Percentiles rank a stretch among this genome's conserved stretches.
These are phyloP conservation scores for Fusarium sp. DNA, from an alignment of 2,329 filamentous ascomycete genomes.

Conservation along the genomic window DNA sequence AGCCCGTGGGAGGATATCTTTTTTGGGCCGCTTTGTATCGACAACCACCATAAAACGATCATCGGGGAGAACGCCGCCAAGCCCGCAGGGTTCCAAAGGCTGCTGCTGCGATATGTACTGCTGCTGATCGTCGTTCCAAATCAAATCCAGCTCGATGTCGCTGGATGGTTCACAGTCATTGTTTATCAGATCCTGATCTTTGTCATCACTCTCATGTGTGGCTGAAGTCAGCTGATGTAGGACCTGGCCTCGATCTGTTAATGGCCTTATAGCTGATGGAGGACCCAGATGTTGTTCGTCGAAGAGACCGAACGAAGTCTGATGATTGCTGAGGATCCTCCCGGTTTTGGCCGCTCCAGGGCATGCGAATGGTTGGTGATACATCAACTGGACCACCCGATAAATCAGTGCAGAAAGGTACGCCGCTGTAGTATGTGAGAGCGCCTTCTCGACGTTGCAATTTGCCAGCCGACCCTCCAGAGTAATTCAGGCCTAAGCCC, in stretches of 20 bases:
- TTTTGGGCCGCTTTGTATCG: conserved; percentile 58
- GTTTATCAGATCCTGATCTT: conserved; percentile 48
- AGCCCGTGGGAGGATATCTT: conserved; percentile 16
- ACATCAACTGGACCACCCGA: conserved; percentile 71
- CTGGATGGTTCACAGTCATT: conserved; percentile 48
- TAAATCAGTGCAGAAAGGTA: conserved; percentile 83
- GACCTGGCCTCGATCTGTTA: conserved; percentile 54
- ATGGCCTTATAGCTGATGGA: conserved; percentile 60
- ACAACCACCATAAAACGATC: conserved; percentile 71
- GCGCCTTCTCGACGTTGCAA: conserved; percentile 74
- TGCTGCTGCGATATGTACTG: conserved; percentile 45
- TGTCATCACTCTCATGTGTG: conserved; percentile 44
- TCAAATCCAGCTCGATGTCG: conserved; percentile 57
- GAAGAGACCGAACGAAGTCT: conserved; percentile 40
- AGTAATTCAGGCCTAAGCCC: conserved; percentile 60
- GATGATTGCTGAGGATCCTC: conserved; percentile 15
- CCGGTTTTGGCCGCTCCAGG: conserved; percentile 52
- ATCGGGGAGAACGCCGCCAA: conserved; percentile 66
- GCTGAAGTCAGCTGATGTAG: conserved; percentile 18
- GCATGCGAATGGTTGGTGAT: conserved; percentile 61
- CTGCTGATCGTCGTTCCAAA: conserved; percentile 59
- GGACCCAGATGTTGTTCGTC: conserved; percentile 63
- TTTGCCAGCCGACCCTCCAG: conserved; percentile 59
- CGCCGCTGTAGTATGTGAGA: conserved; percentile 85
- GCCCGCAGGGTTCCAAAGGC: conserved; percentile 66